Base-by-base conservation (phyloP, 495 filamentous ascomycete species). In the Tetracladium setigerum region DNA sequence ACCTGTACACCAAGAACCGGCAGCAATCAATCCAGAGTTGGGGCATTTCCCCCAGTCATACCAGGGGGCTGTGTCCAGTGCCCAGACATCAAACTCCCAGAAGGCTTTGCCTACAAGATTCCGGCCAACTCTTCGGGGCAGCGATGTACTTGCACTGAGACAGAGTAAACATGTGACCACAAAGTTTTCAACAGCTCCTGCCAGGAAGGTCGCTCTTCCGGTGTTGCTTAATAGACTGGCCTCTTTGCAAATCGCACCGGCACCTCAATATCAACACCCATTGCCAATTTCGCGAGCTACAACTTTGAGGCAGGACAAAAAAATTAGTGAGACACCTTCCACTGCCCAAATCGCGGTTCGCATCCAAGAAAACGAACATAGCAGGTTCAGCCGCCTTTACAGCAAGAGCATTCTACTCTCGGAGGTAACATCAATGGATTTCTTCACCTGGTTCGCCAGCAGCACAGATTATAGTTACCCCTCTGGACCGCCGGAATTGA, bases 141-240 rank as follows among this genome's bases (percentile, higher is more conserved):
- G n/a, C n/a, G n/a, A n/a, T n/a, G n/a, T n/a, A n/a, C n/a, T n/a
- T n/a, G n/a, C 15, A 49, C 42, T 13, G 27, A 49, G 24, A 24
- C 38, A 24, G 42, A 49, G 31, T 38, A 49, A 14, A 49, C 46
- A 9, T 49, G 46, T 22, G 42, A n/a, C n/a, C n/a, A n/a, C n/a
- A n/a, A n/a, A n/a, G n/a, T n/a, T n/a, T n/a, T n/a, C n/a, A n/a
- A n/a, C n/a, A n/a, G n/a, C n/a, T n/a, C n/a, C n/a, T n/a, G n/a
- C n/a, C n/a, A n/a, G n/a, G n/a, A n/a, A n/a, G n/a, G n/a, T n/a
- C n/a, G n/a, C n/a, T n/a, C n/a, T n/a, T n/a, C n/a, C n/a, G n/a
- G n/a, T n/a, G n/a, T n/a, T 49, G 46, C 37, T 49, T 10, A 37
- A 49, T 16, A 32, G 30, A 38, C 38, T 18, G 3, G 46, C 46